phyloP scores from a whole-genome alignment of 2,329 filamentous ascomycete genomes.

The Juglanconis juglandina region DNA sequence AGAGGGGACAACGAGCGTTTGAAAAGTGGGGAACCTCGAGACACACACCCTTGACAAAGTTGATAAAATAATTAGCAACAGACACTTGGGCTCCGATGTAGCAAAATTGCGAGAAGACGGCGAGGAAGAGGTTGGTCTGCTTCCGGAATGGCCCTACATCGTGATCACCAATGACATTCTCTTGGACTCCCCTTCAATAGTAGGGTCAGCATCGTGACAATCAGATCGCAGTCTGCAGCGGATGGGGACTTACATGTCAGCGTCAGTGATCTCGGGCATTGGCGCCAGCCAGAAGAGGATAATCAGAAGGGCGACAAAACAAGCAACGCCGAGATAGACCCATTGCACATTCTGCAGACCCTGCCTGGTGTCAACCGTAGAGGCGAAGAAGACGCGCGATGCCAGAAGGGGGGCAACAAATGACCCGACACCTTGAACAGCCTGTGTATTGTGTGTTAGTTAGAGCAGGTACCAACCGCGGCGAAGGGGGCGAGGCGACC shows the following conservation, averaged over 20 bases:
- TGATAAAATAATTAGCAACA: conserved; percentile 54
- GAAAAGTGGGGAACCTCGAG: neutral
- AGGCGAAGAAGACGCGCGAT: conserved; percentile 59
- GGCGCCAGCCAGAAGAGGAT: conserved; percentile 55
- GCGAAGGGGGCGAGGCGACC: neutral
- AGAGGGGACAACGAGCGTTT: too few relatives aligned
- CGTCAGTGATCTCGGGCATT: conserved; percentile 53
- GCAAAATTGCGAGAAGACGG: conserved; percentile 59
- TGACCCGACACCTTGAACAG: conserved; percentile 56
- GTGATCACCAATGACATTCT: conserved; percentile 36
- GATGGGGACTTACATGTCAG: conserved; percentile 47
- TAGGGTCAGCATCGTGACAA: neutral
- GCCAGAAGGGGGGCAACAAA: conserved; percentile 57
- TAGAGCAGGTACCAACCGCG: neutral
- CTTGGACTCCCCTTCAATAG: conserved; percentile 37
- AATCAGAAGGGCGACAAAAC: conserved; percentile 55
- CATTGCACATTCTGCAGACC: conserved; percentile 59
- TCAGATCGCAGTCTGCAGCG: neutral
- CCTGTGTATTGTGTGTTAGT: conserved; percentile 33
- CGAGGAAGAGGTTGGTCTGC: conserved; percentile 60
- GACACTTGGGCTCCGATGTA: conserved; percentile 59
- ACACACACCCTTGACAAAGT: conserved; percentile 37
- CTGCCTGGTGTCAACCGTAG: conserved; percentile 40
- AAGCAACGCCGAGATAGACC: conserved; percentile 61
- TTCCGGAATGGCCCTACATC: conserved; percentile 51